Evolutionary conservation across 2,329 filamentous ascomycete genomes (phyloP), one percentile per base, ranked within the genome.

Genomic region (Scedosporium aurantiacum): DNA sequence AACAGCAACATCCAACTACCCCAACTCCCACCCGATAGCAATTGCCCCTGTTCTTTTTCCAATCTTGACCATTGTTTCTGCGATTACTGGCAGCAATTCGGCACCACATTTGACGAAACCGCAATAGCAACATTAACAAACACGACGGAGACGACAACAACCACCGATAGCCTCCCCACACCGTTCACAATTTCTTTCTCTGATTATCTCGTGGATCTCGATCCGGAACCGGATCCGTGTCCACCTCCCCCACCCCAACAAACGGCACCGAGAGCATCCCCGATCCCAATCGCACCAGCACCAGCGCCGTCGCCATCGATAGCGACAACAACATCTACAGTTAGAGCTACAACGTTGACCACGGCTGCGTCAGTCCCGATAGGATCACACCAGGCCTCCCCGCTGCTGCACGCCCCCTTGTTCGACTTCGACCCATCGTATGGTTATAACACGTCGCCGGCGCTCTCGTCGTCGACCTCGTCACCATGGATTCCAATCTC

Each of bases 21-120:
- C 50, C 63, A 63, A 47, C 57, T 41, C 50, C 57, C 43, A 52
- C 27, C 43, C 28, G 58, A 57, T 25, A 60, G 58, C 47, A 45
- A 52, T 45, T 56, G 58, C 27, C 55, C 45, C 32, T 55, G 52
- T 52, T 61, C 45, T 43, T 43, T 61, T 54, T 45, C 52, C 37
- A 21, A 45, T 16, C 37, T 57, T 14, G 55, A 54, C 18, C 37
- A 7, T 54, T 32, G 40, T 43, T 60, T 18, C 23, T 59, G 57
- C 41, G 41, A 47, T 25, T 43, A 59, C 23, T 59, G 57, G 57
- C 23, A 58, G 8, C 5, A 47, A 18, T 47, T 47, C 43, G 18
- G 6, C 16, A 7, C 6, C 37, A 7, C 37, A 41, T 16, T 41
- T 16, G 37, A 41, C 6, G n/a, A n/a, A 10, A 37, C 32, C 32